Evolutionary conservation across 163 green algal species (phyloP), one percentile per base, ranked within the genome.

Genomic region (Scenedesmus sp.): DNA sequence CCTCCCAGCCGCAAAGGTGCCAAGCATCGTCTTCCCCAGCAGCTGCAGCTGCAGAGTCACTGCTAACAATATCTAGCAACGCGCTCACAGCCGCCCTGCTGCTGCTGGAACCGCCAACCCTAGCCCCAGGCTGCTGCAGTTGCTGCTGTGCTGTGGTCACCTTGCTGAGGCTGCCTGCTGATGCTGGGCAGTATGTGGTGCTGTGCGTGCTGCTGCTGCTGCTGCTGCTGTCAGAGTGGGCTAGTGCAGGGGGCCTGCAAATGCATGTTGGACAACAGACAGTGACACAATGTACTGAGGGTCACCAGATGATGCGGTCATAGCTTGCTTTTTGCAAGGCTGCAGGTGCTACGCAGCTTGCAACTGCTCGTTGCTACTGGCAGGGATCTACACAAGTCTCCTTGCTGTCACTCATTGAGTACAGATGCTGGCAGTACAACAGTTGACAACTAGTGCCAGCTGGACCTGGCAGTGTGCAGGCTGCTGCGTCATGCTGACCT

Each of bases 1-100:
- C 85, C 24, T 65, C 26, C 85, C 85, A 89, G 33, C 85, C 85
- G 24, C 43, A 68, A 13, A 89, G 40, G 26, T 49, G 20, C 85
- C 61, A 89, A 20, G 42, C n/a, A 43, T 83, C 65, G 6, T 83
- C 35, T 4, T 44, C 85, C 9, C 24, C 83, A 82, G 33, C 33
- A 33, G 18, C 26, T 15, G 26, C 83, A n/a, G 26, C 80, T 61
- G 42, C 42, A 61, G 79, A 13, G 2, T 70, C n/a, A 42, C 1
- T 20, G 30, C 78, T 51, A 24, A 18, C 78, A 84, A 33, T 59
- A 81, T 76, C 65, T 43, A 81, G 24, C 24, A 26, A 76, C 10
- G 42, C 26, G 18, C 24, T 89, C 1, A 43, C 83, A 44, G 65
- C 42, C 56, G 49, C 49, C 49, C 16, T 81, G 53, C 83, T 81